These are phyloP conservation scores for Phytophthora nicotianae DNA, from an alignment of 352 stramenopile genomes.

Conservation along the genomic window DNA sequence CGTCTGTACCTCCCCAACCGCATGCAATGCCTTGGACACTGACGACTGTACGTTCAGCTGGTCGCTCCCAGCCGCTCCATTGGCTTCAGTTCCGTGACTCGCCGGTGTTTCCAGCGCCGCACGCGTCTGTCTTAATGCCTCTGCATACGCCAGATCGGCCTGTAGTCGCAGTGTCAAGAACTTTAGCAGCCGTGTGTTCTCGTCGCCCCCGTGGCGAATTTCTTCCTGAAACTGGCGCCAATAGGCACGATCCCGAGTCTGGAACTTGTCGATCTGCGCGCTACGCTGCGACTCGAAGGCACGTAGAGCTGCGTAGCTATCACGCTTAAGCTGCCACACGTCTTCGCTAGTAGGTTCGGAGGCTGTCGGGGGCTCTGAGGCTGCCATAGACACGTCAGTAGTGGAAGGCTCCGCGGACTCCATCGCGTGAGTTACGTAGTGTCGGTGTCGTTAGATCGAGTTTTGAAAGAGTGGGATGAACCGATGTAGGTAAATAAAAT, in stretches of 20 bases:
- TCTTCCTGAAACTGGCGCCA: constrained; percentile 84
- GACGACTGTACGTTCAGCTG: constrained; percentile 53
- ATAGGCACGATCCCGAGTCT: constrained; percentile 69
- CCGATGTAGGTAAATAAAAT: background rate
- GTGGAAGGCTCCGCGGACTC: constrained; percentile 12
- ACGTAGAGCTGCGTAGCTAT: constrained; percentile 64
- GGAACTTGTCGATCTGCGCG: constrained; percentile 73
- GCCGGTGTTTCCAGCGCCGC: constrained; percentile 50
- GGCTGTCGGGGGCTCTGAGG: background rate
- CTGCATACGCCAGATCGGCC: constrained; percentile 77
- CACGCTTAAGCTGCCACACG: constrained; percentile 64
- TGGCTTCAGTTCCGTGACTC: constrained; percentile 2
- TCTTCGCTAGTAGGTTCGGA: constrained; percentile 11
- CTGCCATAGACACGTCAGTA: constrained; percentile 3
- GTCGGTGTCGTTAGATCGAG: constrained; percentile 19
- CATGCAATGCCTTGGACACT: constrained; percentile 62
- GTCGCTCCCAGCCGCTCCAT: constrained; percentile 6
- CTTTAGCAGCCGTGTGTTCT: constrained; percentile 65
- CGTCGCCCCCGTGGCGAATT: constrained; percentile 62
- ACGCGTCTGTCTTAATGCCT: constrained; percentile 68
- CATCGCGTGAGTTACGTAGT: constrained; percentile 8
- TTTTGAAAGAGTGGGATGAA: constrained; percentile 8
- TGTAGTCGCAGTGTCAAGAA: constrained; percentile 76
- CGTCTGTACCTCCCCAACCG: constrained; percentile 74
- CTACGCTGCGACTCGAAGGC: constrained; percentile 70